phyloP scores from a whole-genome alignment of 2,329 filamentous ascomycete species.

The Paracoccidioides brasiliensis region DNA sequence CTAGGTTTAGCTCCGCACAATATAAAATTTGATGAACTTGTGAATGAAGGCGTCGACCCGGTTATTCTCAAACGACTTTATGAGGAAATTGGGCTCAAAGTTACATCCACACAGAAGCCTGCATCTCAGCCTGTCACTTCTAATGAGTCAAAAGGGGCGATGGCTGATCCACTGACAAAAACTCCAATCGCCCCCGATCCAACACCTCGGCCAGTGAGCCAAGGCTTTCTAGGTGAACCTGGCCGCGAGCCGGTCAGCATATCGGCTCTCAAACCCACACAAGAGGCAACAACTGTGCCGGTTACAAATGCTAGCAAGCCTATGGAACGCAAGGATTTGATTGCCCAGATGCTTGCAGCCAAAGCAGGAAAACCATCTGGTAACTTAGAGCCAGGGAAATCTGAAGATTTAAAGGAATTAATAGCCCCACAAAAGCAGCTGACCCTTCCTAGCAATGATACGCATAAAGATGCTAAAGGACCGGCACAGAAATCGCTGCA shows the following conservation, averaged over 20 bases:
- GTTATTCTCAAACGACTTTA: constrained; percentile 52
- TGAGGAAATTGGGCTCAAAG: constrained; percentile 49
- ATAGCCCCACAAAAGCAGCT: not conserved
- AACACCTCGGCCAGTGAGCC: no score
- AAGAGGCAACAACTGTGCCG: not conserved
- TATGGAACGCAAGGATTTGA: constrained; percentile 60
- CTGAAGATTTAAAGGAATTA: constrained; percentile 3
- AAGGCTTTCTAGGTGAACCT: constrained; percentile 8
- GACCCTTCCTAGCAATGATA: constrained; percentile 6
- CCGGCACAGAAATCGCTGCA: constrained; percentile 4
- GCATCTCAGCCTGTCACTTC: constrained; percentile 6
- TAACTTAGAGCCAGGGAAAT: not conserved
- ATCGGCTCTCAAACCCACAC: not conserved
- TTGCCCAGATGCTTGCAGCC: constrained; percentile 61
- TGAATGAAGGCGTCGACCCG: constrained; percentile 59
- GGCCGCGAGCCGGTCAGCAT: constrained; percentile 9
- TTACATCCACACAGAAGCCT: constrained; percentile 7
- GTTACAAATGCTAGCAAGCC: constrained; percentile 25
- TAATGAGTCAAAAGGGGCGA: constrained; percentile 49
- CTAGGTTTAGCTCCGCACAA: constrained; percentile 49
- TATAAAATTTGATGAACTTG: constrained; percentile 59
- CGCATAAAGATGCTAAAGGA: constrained; percentile 16
- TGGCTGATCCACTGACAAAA: constrained; percentile 67
- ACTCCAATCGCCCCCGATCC: constrained; percentile 19
- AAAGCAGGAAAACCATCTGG: constrained; percentile 45